Percentiles rank a stretch among this genome's conserved stretches.
Evolutionary conservation across 805 yeast genomes (phyloP).

Genomic region (Saccharomycopsis sp.): DNA sequence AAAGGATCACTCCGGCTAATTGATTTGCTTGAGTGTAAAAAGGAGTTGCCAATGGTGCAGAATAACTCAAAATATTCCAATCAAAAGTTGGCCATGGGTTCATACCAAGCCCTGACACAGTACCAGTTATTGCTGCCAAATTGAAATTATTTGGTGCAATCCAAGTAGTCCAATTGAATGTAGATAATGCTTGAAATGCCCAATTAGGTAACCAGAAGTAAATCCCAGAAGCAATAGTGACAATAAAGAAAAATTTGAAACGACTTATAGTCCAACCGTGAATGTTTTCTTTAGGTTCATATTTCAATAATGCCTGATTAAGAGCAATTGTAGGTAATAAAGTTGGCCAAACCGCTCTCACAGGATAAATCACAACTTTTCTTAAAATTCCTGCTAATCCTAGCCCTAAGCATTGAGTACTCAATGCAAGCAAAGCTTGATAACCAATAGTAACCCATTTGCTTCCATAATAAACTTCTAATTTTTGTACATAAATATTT

Average conservation of each 20-base stretch:
- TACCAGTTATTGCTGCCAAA: constrained; percentile 45
- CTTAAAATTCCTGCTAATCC: constrained; percentile 62
- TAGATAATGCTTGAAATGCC: constrained; percentile 35
- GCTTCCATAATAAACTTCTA: constrained; percentile 27
- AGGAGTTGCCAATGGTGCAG: constrained; percentile 38
- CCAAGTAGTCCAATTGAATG: constrained; percentile 54
- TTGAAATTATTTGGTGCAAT: constrained; percentile 43
- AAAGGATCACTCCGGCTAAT: constrained; percentile 30
- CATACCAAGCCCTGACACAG: constrained; percentile 39
- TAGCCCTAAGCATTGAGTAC: constrained; percentile 59
- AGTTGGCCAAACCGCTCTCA: constrained; percentile 48
- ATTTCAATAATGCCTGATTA: constrained; percentile 38
- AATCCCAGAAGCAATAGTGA: constrained; percentile 30
- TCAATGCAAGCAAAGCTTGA: constrained; percentile 44
- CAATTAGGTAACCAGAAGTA: constrained; percentile 43
- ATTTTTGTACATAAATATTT: constrained; percentile 32
- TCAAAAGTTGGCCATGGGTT: constrained; percentile 51
- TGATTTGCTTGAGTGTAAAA: constrained; percentile 32
- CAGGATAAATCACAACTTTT: constrained; percentile 48
- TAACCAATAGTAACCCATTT: constrained; percentile 38
- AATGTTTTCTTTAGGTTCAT: constrained; percentile 29
- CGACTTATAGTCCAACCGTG: constrained; percentile 32
- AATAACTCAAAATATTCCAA: constrained; percentile 37
- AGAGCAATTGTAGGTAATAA: constrained; percentile 41
- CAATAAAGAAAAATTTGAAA: constrained; percentile 31